phyloP scores from a whole-genome alignment of 2,329 filamentous ascomycete species.

The Fusarium veterinarium region DNA sequence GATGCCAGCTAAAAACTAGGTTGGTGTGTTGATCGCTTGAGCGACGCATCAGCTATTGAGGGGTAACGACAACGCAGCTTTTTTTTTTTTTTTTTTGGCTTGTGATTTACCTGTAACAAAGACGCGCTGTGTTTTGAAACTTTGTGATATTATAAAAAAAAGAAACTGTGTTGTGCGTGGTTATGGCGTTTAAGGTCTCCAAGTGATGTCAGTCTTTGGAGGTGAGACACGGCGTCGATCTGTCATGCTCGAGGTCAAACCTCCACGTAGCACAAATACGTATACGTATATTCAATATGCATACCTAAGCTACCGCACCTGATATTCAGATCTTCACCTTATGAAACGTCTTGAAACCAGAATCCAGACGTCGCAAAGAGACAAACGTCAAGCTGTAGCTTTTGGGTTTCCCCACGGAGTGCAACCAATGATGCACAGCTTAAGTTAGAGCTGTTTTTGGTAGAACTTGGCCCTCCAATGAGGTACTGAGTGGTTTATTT shows the following conservation, averaged over 20 bases:
- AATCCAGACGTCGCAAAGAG: constrained; percentile 11
- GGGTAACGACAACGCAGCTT: constrained; percentile 19
- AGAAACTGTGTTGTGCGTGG: background rate
- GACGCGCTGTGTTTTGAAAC: background rate
- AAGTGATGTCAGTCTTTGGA: constrained; percentile 31
- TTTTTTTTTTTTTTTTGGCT: background rate
- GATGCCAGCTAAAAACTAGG: constrained; percentile 14
- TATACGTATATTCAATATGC: background rate
- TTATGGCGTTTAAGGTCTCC: background rate
- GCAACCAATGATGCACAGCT: constrained; percentile 26
- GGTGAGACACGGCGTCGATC: constrained; percentile 26
- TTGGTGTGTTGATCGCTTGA: constrained; percentile 35
- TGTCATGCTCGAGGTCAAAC: constrained; percentile 9
- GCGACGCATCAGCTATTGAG: constrained; percentile 21
- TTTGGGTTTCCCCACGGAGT: constrained; percentile 8
- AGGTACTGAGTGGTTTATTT: constrained; percentile 10
- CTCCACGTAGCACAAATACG: constrained; percentile 8
- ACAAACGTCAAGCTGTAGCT: background rate
- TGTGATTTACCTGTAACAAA: background rate
- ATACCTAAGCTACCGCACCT: background rate
- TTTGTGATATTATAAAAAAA: constrained; percentile 1
- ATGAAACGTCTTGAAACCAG: constrained; percentile 35
- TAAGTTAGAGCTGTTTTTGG: constrained; percentile 1
- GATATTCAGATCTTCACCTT: constrained; percentile 1
- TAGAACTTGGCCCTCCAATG: constrained; percentile 4